These are phyloP conservation scores for Poronia punctata DNA, from an alignment of 495 filamentous ascomycete genomes.

Conservation along the genomic window DNA sequence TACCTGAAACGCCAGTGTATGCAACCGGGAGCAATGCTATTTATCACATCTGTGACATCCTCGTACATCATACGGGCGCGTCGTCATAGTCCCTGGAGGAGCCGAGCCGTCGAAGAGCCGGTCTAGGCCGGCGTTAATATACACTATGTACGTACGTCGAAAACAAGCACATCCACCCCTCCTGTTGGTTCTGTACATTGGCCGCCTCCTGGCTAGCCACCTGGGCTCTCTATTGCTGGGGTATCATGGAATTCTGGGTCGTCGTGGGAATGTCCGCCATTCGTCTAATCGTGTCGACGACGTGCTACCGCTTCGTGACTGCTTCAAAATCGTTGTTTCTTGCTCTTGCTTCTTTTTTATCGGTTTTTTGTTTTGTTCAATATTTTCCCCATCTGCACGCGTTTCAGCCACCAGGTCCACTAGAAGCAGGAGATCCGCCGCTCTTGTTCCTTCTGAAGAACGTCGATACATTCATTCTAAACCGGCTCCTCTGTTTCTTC, in stretches of 20 bases:
- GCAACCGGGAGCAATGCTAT: constrained; percentile 18
- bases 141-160: constrained; percentile 24
- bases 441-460: constrained; percentile 39
- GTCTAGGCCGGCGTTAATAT: constrained; percentile 17
- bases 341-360: no score
- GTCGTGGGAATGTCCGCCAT: constrained; percentile 5
- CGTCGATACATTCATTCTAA: constrained; percentile 38
- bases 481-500: constrained; percentile 43
- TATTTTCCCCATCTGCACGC: no score
- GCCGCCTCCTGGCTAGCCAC: constrained; percentile 7
- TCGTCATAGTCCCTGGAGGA: not conserved
- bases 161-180: constrained; percentile 12
- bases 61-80: constrained; percentile 4
- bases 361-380: no score
- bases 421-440: constrained; percentile 30
- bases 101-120: not conserved
- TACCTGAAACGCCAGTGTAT: constrained; percentile 28
- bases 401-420: constrained; percentile 14
- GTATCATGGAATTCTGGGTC: constrained; percentile 14
- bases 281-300: constrained; percentile 8
- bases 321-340: no score
- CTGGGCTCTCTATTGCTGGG: constrained; percentile 8
- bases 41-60: constrained; percentile 1
- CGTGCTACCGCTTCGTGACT: not conserved
- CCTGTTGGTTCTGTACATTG: constrained; percentile 10